phyloP scores from a whole-genome alignment of 2,329 filamentous ascomycete species.

The Onygenales sp. region DNA sequence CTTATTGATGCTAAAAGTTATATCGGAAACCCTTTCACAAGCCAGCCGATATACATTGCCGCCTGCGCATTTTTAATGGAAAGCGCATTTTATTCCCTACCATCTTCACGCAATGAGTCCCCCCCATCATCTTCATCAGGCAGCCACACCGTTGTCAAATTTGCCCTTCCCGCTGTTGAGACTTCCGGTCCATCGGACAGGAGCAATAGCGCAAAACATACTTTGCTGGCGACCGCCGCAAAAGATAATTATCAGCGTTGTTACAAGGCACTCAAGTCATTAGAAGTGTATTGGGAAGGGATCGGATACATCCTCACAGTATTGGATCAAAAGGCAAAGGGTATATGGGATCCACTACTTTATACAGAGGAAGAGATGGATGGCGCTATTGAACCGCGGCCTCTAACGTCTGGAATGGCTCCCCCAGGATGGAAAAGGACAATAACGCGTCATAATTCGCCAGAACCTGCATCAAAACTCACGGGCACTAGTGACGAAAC shows the following conservation, averaged over 20 bases:
- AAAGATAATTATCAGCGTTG: constrained; percentile 82
- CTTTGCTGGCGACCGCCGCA: constrained; percentile 67
- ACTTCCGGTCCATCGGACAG: constrained; percentile 17
- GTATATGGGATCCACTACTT: constrained; percentile 64
- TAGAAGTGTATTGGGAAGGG: constrained; percentile 80
- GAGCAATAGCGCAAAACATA: constrained; percentile 51
- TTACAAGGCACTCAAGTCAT: constrained; percentile 69
- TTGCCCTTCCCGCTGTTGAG: constrained; percentile 25
- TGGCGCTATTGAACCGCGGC: constrained; percentile 50
- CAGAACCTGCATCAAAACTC: constrained; percentile 5
- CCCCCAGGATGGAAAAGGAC: constrained; percentile 38
- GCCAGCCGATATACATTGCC: constrained; percentile 84
- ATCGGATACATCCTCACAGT: constrained; percentile 80
- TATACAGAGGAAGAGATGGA: constrained; percentile 68
- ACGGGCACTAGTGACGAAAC: not conserved
- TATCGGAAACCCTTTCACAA: constrained; percentile 79
- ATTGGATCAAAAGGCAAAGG: constrained; percentile 77
- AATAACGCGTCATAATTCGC: constrained; percentile 23
- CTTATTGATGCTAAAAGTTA: constrained; percentile 78
- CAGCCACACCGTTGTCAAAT: constrained; percentile 24
- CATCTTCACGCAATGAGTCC: constrained; percentile 52
- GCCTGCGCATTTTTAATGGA: constrained; percentile 84
- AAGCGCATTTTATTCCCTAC: constrained; percentile 59
- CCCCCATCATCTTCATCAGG: constrained; percentile 32
- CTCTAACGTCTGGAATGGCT: constrained; percentile 41